Conservation (phyloP, 257 asterid species). For the Capsicum rhomboideum region DNA sequence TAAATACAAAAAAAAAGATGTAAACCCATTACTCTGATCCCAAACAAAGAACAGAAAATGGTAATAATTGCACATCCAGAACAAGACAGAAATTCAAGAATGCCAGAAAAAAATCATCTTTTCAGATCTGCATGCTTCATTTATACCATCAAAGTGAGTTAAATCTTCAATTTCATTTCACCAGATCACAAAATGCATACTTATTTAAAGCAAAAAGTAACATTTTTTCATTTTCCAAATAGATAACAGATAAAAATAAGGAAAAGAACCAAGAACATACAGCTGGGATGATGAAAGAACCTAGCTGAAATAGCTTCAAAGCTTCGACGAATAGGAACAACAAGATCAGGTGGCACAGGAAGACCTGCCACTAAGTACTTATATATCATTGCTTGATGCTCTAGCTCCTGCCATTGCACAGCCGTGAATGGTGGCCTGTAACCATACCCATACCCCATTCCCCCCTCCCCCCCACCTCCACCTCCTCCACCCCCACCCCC, state of each 20-base stretch:
- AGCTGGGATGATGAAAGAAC: constrained; percentile 61
- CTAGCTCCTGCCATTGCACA: constrained; percentile 96
- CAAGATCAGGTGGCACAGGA: constrained; percentile 86
- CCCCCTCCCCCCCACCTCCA: constrained; percentile 10
- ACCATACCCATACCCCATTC: constrained; percentile 34
- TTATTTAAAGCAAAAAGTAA: too few species aligned
- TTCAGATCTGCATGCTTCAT: not conserved
- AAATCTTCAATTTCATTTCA: not conserved
- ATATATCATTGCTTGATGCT: constrained; percentile 95
- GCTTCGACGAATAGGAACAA: constrained; percentile 80
- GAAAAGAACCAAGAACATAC: constrained; percentile 30
- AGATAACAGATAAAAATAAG: not conserved
- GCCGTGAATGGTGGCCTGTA: constrained; percentile 80
- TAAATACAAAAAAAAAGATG: not conserved
- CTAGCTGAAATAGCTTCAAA: constrained; percentile 77
- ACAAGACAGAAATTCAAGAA: not conserved
- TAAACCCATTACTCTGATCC: not conserved
- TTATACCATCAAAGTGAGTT: not conserved
- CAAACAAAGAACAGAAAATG: not conserved
- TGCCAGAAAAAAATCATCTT: not conserved
- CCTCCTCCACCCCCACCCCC: constrained; percentile 18
- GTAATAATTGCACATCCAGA: not conserved
- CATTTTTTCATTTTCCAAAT: not conserved
- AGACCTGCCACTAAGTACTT: constrained; percentile 84
- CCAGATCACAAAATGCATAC: not conserved